Conservation (phyloP, 2,329 filamentous ascomycete species). For the Aspergillus neotritici region DNA sequence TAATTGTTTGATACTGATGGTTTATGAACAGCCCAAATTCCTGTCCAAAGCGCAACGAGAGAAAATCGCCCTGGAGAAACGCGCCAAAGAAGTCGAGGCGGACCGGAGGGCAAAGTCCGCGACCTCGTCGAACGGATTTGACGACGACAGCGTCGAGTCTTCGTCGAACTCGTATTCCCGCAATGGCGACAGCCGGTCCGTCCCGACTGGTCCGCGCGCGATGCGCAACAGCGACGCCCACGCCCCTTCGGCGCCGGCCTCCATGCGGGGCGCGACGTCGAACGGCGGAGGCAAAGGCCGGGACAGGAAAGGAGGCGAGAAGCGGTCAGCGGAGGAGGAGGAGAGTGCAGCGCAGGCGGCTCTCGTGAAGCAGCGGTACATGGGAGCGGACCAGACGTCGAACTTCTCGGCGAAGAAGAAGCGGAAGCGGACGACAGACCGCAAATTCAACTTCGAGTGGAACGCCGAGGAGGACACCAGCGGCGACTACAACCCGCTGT, state of each 20-base stretch:
- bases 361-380: slow-evolving; percentile 74
- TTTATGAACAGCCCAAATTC: slow-evolving; percentile 62
- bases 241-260: slow-evolving; percentile 53
- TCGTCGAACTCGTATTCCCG: slow-evolving; percentile 14
- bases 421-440: slow-evolving; percentile 81
- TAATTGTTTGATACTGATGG: slow-evolving; percentile 1
- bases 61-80: slow-evolving; percentile 70
- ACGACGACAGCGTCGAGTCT: slow-evolving; percentile 19
- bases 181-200: slow-evolving; percentile 27
- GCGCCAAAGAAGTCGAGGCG: slow-evolving; percentile 64
- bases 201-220: slow-evolving; percentile 68
- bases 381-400: slow-evolving; percentile 83
- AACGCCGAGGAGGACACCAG: slow-evolving; percentile 91
- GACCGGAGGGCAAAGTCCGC: slow-evolving; percentile 48
- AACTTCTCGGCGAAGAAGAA: slow-evolving; percentile 96
- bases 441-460: slow-evolving; percentile 99
- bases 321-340: slow-evolving; percentile 46
- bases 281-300: slow-evolving; percentile 8
- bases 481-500: slow-evolving; percentile 73
- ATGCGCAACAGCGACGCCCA: slow-evolving; percentile 49
- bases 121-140: slow-evolving; percentile 21
- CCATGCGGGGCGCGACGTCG: slow-evolving; percentile 44
- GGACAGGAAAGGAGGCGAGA: slow-evolving; percentile 38
- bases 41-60: slow-evolving; percentile 78
- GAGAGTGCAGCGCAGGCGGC: slow-evolving; percentile 64